Percentiles rank a stretch among this genome's conserved stretches.
Evolutionary conservation across 805 yeast species (phyloP).

Genomic region (Starmerella gropengiesseri): DNA sequence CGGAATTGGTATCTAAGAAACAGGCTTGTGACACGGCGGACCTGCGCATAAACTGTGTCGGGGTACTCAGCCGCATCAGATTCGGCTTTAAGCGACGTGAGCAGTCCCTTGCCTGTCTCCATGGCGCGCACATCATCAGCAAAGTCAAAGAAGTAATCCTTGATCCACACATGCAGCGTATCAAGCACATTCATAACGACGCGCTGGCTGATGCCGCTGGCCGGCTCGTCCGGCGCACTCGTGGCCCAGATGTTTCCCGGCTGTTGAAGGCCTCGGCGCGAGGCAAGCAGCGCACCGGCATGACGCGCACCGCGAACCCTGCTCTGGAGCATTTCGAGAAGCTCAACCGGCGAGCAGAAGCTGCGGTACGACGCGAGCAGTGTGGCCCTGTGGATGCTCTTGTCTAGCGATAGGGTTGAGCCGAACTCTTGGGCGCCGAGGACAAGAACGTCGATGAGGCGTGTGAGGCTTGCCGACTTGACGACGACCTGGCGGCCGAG

Average conservation of each 20-base stretch:
- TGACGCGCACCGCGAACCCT: slow-evolving; percentile 53
- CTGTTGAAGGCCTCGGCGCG: neutral
- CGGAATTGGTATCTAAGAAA: slow-evolving; percentile 13
- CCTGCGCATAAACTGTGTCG: slow-evolving; percentile 1
- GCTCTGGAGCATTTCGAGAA: slow-evolving; percentile 42
- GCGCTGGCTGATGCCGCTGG: slow-evolving; percentile 43
- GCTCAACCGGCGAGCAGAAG: slow-evolving; percentile 46
- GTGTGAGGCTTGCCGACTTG: slow-evolving; percentile 63
- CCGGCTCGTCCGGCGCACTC: slow-evolving; percentile 4
- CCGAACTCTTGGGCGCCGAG: slow-evolving; percentile 54
- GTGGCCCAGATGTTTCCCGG: slow-evolving; percentile 8
- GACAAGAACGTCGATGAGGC: slow-evolving; percentile 68
- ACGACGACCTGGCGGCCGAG: slow-evolving; percentile 35
- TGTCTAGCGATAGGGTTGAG: slow-evolving; percentile 41
- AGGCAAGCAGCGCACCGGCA: slow-evolving; percentile 34
- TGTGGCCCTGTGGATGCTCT: slow-evolving; percentile 51
- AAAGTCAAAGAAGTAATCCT: slow-evolving; percentile 65
- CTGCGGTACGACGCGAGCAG: slow-evolving; percentile 61
- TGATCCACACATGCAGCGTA: slow-evolving; percentile 57
- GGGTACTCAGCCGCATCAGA: slow-evolving; percentile 8
- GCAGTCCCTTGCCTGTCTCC: slow-evolving; percentile 24
- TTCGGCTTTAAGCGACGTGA: slow-evolving; percentile 7
- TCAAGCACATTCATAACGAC: slow-evolving; percentile 76
- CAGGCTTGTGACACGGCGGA: neutral
- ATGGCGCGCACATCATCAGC: slow-evolving; percentile 55